phyloP scores from a whole-genome alignment of 2,329 filamentous ascomycete species.

The Aspergillus caelatus region DNA sequence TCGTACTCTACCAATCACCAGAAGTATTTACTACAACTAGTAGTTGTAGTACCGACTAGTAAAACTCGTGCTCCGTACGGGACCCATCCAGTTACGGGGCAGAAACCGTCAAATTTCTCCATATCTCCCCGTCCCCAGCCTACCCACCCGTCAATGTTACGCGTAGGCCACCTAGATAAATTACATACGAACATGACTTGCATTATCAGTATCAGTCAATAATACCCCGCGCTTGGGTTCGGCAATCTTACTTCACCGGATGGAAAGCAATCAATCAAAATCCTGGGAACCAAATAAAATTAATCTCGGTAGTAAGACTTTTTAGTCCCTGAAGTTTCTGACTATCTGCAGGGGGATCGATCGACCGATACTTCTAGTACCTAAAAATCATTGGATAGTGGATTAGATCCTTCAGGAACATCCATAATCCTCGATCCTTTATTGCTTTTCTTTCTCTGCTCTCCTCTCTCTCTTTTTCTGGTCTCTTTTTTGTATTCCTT shows the following conservation, averaged over 20 bases:
- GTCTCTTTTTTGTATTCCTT: background rate
- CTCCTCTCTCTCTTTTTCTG: too few species aligned
- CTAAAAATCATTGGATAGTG: background rate
- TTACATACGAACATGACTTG: background rate
- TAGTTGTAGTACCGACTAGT: background rate
- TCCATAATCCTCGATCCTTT: background rate
- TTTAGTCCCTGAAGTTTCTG: background rate
- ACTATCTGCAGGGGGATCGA: background rate
- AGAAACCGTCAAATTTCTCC: background rate
- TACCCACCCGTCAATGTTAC: background rate
- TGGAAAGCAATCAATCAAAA: background rate
- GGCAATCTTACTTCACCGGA: background rate
- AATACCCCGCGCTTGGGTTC: background rate
- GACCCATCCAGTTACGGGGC: conserved; percentile 1
- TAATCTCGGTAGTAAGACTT: background rate
- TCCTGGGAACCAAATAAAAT: background rate
- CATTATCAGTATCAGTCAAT: background rate
- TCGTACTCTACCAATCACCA: too few species aligned
- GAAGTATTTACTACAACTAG: too few species aligned
- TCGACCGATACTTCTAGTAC: background rate
- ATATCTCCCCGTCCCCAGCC: background rate
- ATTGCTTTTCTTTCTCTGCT: background rate
- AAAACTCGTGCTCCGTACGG: background rate
- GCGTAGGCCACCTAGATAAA: background rate
- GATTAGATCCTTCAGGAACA: conserved; percentile 1